Evolutionary conservation across 2,329 filamentous ascomycete genomes (phyloP), one percentile per base, ranked within the genome.

Genomic region (Fusarium albosuccineum): DNA sequence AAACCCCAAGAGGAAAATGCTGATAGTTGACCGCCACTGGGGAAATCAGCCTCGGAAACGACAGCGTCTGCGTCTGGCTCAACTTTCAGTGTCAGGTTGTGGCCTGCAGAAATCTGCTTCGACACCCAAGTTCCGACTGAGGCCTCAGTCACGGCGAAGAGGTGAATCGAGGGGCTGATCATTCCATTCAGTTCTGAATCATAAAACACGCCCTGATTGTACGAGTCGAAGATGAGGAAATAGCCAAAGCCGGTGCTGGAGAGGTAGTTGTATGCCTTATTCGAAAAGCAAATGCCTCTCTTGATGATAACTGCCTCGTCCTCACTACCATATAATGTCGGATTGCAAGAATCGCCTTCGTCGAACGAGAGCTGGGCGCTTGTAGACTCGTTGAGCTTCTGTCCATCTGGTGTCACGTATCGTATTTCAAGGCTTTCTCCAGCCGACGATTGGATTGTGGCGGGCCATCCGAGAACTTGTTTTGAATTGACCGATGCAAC

Each of bases 1-100:
- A 65, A 56, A 2, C 68, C 70, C 70, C 70, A 72, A 0, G 70
- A 71, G 3, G 70, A 53, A 33, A 63, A 72, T 11, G 36, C 48
- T 4, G 66, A 70, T 4, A 72, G 30, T 10, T 69, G 68, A 1
- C 70, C 66, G 1, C 17, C 44, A 10, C 27, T 33, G 4, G 44
- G 44, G 26, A 33, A 46, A 2, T 46, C 44, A 14, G 14, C 17
- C 27, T 46, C 44, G 6, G 44, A 30, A 46, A 30, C 44, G 9
- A 5, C 44, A 17, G 44, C 44, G 1, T 46, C 44, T 6, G 27
- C 44, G 9, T 46, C 44, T 3, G 44, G 13, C 6, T 46, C 44
- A 2, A 46, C 44, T 17, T 46, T 11, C 13, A 46, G 44, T 33
- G 44, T 46, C 1, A 46, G 4, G 1, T 46, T 46, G 2, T 22